Conservation (phyloP, 495 filamentous ascomycete species). For the Aspergillus ostianus region DNA sequence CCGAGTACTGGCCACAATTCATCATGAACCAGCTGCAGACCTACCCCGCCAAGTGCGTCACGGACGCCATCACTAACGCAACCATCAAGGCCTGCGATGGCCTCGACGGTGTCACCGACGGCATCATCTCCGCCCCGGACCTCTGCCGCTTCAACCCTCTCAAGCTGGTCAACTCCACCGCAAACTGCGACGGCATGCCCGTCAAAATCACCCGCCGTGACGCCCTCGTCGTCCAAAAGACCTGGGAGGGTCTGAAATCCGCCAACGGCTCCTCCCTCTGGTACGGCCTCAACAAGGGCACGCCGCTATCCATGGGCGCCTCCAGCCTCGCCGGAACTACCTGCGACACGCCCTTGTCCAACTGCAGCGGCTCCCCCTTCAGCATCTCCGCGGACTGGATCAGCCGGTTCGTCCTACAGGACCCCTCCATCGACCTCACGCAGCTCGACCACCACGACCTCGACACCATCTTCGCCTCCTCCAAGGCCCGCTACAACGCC, state of each 20-base stretch:
- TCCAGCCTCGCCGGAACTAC: constrained; percentile 11
- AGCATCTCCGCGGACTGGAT: constrained; percentile 28
- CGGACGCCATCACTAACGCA: constrained; percentile 45
- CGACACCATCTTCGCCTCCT: constrained; percentile 15
- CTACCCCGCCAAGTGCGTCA: constrained; percentile 36
- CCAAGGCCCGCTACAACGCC: constrained; percentile 19
- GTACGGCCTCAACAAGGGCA: constrained; percentile 27
- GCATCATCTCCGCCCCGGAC: constrained; percentile 53
- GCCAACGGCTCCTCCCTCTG: constrained; percentile 23
- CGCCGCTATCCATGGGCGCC: constrained; percentile 8
- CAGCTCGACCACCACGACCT: constrained; percentile 25
- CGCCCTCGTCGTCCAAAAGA: constrained; percentile 18
- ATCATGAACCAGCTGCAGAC: constrained; percentile 24
- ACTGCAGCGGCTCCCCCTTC: constrained; percentile 18
- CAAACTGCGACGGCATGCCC: constrained; percentile 29
- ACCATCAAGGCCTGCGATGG: constrained; percentile 45
- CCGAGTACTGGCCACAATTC: constrained; percentile 20
- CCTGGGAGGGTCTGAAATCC: constrained; percentile 26
- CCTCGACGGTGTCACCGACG: constrained; percentile 56
- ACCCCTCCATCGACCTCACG: constrained; percentile 36
- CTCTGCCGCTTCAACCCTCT: constrained; percentile 51
- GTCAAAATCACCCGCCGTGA: constrained; percentile 16
- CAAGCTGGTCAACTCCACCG: constrained; percentile 46
- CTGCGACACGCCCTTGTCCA: constrained; percentile 7
- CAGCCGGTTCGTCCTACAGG: constrained; percentile 41